phyloP scores from a whole-genome alignment of 108 stramenopile species.

The Fistulifera pelliculosa region DNA sequence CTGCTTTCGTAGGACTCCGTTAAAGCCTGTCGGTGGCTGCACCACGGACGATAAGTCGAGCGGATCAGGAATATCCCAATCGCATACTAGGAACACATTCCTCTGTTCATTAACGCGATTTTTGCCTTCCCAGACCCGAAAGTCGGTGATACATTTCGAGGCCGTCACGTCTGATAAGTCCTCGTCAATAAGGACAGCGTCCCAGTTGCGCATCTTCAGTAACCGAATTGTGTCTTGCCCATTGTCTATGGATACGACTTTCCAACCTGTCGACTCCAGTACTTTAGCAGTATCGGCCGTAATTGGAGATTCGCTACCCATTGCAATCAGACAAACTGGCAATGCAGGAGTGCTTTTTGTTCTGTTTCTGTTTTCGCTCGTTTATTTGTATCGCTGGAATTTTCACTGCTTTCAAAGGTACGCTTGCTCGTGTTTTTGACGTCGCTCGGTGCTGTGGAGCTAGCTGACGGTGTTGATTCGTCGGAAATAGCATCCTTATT shows the following conservation, averaged over 20 bases:
- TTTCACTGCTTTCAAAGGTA: not conserved
- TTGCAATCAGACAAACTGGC: slow-evolving; percentile 17
- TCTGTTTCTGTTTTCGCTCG: slow-evolving; percentile 1
- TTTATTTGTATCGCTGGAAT: not conserved
- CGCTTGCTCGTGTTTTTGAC: slow-evolving; percentile 15
- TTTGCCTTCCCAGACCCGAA: slow-evolving; percentile 40
- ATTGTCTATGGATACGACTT: slow-evolving; percentile 26
- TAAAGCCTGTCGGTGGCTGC: slow-evolving; percentile 46
- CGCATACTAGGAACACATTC: slow-evolving; percentile 27
- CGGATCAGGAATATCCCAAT: slow-evolving; percentile 6
- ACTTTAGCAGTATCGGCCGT: slow-evolving; percentile 1
- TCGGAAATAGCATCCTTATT: slow-evolving; percentile 1
- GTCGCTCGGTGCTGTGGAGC: not conserved
- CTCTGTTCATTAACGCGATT: slow-evolving; percentile 29
- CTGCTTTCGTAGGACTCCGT: slow-evolving; percentile 53
- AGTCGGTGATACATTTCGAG: slow-evolving; percentile 17
- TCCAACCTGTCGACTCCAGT: slow-evolving; percentile 32
- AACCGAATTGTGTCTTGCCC: slow-evolving; percentile 39
- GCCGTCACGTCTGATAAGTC: slow-evolving; percentile 19
- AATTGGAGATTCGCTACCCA: not conserved
- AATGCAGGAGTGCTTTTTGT: not conserved
- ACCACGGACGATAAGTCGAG: slow-evolving; percentile 16
- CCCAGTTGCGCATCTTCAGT: slow-evolving; percentile 44
- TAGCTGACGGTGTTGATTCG: not conserved
- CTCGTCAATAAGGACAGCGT: slow-evolving; percentile 33